Conservation (phyloP, 148 eudicot genomes). For the Vaccinium darrowii region DNA sequence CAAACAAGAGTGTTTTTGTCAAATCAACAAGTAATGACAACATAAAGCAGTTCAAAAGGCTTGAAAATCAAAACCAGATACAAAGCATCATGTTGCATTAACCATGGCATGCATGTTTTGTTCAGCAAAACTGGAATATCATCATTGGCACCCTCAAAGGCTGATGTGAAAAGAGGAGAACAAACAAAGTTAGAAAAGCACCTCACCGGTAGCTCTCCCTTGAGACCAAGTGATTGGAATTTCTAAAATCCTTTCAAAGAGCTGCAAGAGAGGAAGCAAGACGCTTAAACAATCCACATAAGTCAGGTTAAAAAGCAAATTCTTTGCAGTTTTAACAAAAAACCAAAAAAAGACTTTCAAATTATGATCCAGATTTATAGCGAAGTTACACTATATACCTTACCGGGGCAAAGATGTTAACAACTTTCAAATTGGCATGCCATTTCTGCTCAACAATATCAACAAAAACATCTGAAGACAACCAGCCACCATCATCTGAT, state of each 20-base stretch:
- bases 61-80: background rate
- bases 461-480: slow-evolving; percentile 90
- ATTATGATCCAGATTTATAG: slow-evolving; percentile 2
- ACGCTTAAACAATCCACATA: slow-evolving; percentile 21
- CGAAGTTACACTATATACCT: slow-evolving; percentile 38
- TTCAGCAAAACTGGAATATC: background rate
- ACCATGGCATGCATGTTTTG: background rate
- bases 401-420: slow-evolving; percentile 91
- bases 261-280: slow-evolving; percentile 47
- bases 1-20: background rate
- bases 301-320: slow-evolving; percentile 11
- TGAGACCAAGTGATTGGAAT: slow-evolving; percentile 86
- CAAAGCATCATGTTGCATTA: background rate
- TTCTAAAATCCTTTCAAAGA: slow-evolving; percentile 93
- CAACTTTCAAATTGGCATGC: slow-evolving; percentile 88
- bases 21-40: background rate
- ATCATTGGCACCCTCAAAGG: slow-evolving; percentile 6
- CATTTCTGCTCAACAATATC: slow-evolving; percentile 91
- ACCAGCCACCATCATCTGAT: slow-evolving; percentile 88
- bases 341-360: background rate
- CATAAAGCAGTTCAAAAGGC: background rate
- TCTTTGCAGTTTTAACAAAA: slow-evolving; percentile 6
- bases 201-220: slow-evolving; percentile 99
- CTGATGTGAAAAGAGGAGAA: background rate
- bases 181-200: slow-evolving; percentile 54